Base-by-base conservation (phyloP, 192 early-diverging fungal species). In the Umbelopsis isabellina region DNA sequence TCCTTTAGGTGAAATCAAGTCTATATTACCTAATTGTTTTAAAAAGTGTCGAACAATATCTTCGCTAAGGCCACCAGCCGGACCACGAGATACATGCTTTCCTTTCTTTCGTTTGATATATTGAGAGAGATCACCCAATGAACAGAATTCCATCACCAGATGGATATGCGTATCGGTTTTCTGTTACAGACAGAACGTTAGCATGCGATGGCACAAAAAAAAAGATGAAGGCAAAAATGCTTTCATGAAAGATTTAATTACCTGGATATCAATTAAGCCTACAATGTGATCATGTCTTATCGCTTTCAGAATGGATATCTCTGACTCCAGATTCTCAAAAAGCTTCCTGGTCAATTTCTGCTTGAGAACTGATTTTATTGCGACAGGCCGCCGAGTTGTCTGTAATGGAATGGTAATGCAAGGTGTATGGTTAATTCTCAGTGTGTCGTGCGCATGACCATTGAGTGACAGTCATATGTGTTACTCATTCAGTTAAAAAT, bases 91-190 rank as follows among this genome's bases (percentile, higher is more conserved):
- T 3, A 84, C 66, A 33, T 83, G 79, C 4, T 74, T 72, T 49
- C 82, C 80, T 35, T 85, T 84, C 55, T 81, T 83, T 51, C 83
- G 79, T 76, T 93, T 92, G 77, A 99, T 95, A 76, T 91, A 99
- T 44, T 86, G 77, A 12, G 95, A 93, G 12, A 99, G 84, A 72
- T 99, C 98, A 45, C 98, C 98, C 71, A 96, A 71, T n/a, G 90
- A 85, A 77, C 98, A 99, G 70, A 91, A 99, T 79, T 99, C 97
- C 97, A 99, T 98, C 13, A 99, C 85, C 55, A 99, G 83, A 76
- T 98, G 93, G 55, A 99, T 98, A 72, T 97, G 92, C 66, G 89
- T 90, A 55, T 93, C 91, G 11, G 94, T 93, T 87, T 97, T 96
- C 91, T 93, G 70, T 41, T 12, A 10, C 41, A 27, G 27, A 2